Base-by-base conservation (phyloP, 176 grass and related monocot species). In the Oryza officinalis region DNA sequence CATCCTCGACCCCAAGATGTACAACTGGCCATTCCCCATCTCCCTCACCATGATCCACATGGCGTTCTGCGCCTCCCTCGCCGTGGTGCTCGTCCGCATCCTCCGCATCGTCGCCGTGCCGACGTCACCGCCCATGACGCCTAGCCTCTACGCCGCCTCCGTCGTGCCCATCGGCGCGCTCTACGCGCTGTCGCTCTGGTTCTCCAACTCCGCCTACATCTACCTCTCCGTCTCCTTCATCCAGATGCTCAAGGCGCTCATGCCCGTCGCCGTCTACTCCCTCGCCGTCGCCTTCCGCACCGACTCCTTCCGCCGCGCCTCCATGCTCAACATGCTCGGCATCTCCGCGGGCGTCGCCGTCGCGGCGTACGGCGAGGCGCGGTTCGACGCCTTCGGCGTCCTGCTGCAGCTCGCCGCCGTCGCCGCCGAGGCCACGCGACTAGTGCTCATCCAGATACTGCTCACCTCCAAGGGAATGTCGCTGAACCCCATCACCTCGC, bases 211-310 rank as follows among this genome's bases (percentile, higher is more conserved):
- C 2, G 95, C 95, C 0, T 97, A 97, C 88, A 97, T 97, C 84
- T 97, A 97, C 92, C 92, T 97, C 8, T 97, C 95, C 67, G 95
- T 97, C 10, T 97, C 95, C 33, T 97, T 94, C 91, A 97, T 97
- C 87, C 95, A 97, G 89, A 97, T 97, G 95, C 95, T 97, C 67
- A 97, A 97, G 86, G 95, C 95, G 68, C 90, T 97, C 67, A 97
- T 97, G 95, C 95, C 95, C 35, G 95, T 97, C 85, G 92, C 95
- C 33, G 95, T 97, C 4, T 94, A 97, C 76, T 94, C 92, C 11
- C 90, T 97, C 87, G 85, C 87, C 20, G 87, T 94, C 70, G 73
- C 80, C 18, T 78, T 97, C 74, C 89, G 91, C 73, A 90, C 87
- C 68, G 94, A 94, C 63, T 30, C 63, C 4, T 97, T 90, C 84